Conservation (phyloP, 1,284 basidiomycete genomes). For the Stygiomarasmius scandens region DNA sequence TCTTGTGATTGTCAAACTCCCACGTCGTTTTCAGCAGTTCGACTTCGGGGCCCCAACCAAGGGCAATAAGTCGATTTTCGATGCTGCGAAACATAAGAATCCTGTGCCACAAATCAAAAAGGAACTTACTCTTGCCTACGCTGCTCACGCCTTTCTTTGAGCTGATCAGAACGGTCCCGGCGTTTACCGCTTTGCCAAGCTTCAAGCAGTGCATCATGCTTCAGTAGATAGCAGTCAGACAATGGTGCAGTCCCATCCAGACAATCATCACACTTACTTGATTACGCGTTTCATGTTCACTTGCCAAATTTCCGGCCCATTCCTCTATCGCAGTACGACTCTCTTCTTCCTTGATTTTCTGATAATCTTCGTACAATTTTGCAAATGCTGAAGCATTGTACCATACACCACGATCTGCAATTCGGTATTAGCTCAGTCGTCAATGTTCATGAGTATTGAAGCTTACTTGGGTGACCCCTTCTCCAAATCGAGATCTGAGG, state of each 20-base stretch:
- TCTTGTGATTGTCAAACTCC: not conserved
- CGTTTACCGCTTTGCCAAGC: not conserved
- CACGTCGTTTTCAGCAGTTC: not conserved
- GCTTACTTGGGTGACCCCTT: no score
- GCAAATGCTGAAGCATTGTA: not conserved
- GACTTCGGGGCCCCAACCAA: conserved; percentile 3
- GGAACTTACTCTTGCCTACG: not conserved
- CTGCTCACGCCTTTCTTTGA: not conserved
- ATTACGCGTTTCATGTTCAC: not conserved
- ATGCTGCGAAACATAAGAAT: not conserved
- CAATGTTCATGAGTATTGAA: no score
- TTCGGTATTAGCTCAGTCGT: not conserved
- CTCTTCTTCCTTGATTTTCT: not conserved
- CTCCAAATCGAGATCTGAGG: no score
- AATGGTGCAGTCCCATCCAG: no score
- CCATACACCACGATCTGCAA: not conserved
- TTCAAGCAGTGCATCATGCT: no score
- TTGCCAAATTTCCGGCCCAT: not conserved
- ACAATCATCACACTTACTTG: no score
- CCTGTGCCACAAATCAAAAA: not conserved
- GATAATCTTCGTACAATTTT: not conserved
- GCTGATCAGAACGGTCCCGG: not conserved
- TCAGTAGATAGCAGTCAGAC: no score
- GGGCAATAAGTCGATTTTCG: not conserved
- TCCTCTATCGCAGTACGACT: no score